A percentile compares a stretch with the other conserved stretches of the same genome.
Conservation (phyloP, 352 stramenopile species). For the Phytophthora crassamura region DNA sequence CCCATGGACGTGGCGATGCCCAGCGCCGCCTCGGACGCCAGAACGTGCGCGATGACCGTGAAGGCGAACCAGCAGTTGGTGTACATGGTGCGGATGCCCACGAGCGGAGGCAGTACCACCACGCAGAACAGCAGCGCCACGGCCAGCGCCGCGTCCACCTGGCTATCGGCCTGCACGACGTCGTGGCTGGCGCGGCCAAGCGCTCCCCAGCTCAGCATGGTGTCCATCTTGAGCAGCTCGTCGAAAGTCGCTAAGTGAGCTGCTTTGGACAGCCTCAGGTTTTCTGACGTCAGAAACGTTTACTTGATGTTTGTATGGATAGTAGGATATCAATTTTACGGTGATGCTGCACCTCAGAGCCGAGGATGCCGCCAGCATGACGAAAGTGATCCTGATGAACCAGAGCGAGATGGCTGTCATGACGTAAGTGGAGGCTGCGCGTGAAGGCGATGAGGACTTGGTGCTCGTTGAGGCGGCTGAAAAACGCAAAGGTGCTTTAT, state of each 20-base stretch:
- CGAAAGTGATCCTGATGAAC: not conserved
- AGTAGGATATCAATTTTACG: conserved; percentile 13
- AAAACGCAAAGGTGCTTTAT: conserved; percentile 6
- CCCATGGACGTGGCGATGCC: conserved; percentile 83
- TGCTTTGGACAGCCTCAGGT: conserved; percentile 4
- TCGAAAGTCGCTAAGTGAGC: conserved; percentile 18
- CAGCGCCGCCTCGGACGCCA: conserved; percentile 63
- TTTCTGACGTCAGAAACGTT: conserved; percentile 14
- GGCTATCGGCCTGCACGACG: conserved; percentile 22
- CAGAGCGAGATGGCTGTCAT: not conserved
- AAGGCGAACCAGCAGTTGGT: conserved; percentile 81
- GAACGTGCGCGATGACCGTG: conserved; percentile 58
- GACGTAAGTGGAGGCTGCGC: too few species aligned
- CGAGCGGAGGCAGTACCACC: conserved; percentile 59
- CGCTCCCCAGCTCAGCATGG: conserved; percentile 26
- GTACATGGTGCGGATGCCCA: conserved; percentile 80
- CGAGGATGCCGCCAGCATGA: conserved; percentile 4
- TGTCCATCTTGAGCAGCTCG: conserved; percentile 34
- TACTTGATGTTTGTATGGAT: not conserved
- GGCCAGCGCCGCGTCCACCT: conserved; percentile 58
- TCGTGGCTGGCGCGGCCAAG: conserved; percentile 18
- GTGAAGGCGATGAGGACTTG: too few species aligned
- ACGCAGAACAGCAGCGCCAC: conserved; percentile 65
- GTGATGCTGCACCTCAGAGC: not conserved
- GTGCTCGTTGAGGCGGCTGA: too few species aligned